Conservation (phyloP, 495 filamentous ascomycete species). For the Staphylotrichum longicolle region DNA sequence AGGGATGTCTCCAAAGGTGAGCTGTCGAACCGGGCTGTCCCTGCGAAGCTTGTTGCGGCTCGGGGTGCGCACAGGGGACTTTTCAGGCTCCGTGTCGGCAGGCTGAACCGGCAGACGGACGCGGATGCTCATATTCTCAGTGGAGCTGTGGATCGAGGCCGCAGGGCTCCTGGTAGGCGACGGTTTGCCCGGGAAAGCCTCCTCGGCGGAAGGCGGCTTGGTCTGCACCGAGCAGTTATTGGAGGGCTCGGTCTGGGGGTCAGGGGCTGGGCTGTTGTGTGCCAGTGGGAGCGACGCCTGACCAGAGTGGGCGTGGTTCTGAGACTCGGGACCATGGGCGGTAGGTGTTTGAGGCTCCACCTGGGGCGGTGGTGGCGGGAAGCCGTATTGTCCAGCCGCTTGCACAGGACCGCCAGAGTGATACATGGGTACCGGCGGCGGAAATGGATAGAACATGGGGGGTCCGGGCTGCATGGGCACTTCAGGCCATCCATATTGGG, state of each 20-base stretch:
- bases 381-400: not conserved
- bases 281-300: no score
- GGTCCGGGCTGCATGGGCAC: not conserved
- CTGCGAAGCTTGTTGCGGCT: not conserved
- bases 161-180: not conserved
- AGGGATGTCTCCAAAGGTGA: not conserved
- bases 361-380: not conserved
- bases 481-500: not conserved
- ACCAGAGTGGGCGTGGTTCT: not conserved
- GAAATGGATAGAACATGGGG: not conserved
- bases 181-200: not conserved
- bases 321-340: not conserved
- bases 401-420: not conserved
- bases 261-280: not conserved
- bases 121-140: not conserved
- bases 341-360: not conserved
- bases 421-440: not conserved
- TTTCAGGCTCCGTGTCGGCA: not conserved
- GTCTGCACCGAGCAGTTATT: not conserved
- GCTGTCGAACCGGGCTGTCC: not conserved
- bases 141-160: not conserved
- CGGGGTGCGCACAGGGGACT: not conserved
- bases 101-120: not conserved
- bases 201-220: slow-evolving; percentile 12
- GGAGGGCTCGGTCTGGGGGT: not conserved